A percentile compares a stretch with the other conserved stretches of the same genome.
Evolutionary conservation across 345 rosid genomes (phyloP).

Genomic region (Syzygium jambos): DNA sequence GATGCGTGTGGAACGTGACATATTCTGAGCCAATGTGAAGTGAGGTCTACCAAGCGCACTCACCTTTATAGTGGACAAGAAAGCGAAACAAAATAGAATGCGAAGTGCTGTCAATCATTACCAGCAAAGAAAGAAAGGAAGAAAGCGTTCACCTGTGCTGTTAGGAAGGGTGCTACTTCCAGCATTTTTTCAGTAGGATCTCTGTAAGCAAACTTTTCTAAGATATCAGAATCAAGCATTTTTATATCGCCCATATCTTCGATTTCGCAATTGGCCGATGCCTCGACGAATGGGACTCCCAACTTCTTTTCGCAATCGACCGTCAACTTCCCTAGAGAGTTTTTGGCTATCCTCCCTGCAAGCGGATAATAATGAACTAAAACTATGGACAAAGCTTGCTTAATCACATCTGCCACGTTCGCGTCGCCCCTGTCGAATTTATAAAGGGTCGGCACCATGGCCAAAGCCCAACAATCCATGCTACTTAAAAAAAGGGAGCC

Average conservation of each 20-base stretch:
- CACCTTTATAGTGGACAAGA: neutral
- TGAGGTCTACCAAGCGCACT: neutral
- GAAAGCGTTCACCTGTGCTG: neutral
- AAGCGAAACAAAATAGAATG: neutral
- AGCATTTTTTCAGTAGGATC: neutral
- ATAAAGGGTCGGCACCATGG: neutral
- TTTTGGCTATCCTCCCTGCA: slow-evolving; percentile 45
- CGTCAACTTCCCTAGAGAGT: slow-evolving; percentile 17
- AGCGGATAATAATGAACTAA: slow-evolving; percentile 50
- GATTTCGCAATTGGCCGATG: slow-evolving; percentile 22
- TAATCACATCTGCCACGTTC: slow-evolving; percentile 21
- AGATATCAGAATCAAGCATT: neutral
- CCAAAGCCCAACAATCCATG: neutral
- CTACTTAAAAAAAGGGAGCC: neutral
- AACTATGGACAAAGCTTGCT: slow-evolving; percentile 40
- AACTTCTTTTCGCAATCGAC: slow-evolving; percentile 17
- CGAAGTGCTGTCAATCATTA: neutral
- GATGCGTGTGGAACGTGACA: neutral
- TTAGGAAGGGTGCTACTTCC: neutral
- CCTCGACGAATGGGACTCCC: slow-evolving; percentile 46
- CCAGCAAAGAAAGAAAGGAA: neutral
- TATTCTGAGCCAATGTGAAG: neutral
- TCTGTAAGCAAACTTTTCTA: neutral
- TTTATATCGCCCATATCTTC: slow-evolving; percentile 21
- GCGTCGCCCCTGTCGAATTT: neutral